Percentiles rank a stretch among this genome's conserved stretches.
phyloP scores from a whole-genome alignment of 257 asterid species.

The Fraxinus excelsior region DNA sequence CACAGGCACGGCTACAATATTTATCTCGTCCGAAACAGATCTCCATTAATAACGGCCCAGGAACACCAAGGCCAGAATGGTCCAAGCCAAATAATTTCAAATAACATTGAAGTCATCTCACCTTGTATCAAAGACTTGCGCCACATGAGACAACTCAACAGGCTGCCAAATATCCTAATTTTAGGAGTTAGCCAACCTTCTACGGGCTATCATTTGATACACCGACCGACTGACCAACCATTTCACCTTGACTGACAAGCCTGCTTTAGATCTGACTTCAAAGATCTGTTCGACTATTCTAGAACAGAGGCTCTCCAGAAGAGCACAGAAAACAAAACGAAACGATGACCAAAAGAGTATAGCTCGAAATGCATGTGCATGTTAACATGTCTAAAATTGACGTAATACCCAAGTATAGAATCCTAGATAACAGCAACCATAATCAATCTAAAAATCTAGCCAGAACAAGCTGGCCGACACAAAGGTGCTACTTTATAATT shows the following conservation, averaged over 20 bases:
- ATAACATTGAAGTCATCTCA: neutral
- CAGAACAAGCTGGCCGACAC: constrained; percentile 56
- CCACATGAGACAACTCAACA: neutral
- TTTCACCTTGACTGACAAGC: neutral
- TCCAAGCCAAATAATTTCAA: neutral
- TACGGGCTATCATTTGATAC: neutral
- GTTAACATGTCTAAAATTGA: constrained; percentile 34
- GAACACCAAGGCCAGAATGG: neutral
- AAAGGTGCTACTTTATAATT: constrained; percentile 37
- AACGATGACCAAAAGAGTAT: constrained; percentile 28
- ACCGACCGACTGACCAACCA: neutral
- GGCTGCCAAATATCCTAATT: neutral
- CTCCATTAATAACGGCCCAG: neutral
- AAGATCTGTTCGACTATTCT: neutral
- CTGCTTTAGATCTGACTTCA: neutral
- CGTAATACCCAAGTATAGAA: constrained; percentile 48
- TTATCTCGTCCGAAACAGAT: neutral
- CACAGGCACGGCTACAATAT: too few species aligned
- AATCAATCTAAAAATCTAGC: constrained; percentile 32
- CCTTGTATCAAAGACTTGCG: neutral
- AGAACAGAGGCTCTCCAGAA: constrained; percentile 18
- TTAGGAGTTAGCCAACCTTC: neutral
- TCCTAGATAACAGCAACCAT: constrained; percentile 47
- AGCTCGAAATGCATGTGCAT: constrained; percentile 26
- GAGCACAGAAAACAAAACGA: constrained; percentile 6